Evolutionary conservation across 2,329 filamentous ascomycete genomes (phyloP).

Genomic region (Penicillium sclerotigenum): DNA sequence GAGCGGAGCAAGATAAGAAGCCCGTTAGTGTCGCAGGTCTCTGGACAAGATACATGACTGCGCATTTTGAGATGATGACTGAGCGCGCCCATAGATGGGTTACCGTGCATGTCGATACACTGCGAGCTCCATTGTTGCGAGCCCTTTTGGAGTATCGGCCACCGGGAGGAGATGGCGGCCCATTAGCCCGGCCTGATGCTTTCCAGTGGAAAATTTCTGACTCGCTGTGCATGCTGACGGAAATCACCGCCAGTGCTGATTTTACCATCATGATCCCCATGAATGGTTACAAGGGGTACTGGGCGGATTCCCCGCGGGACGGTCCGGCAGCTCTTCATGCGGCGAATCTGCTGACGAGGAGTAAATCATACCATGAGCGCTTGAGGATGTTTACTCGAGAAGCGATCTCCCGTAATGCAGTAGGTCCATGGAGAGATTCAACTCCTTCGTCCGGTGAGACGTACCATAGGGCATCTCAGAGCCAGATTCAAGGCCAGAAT

Average conservation of each 20-base stretch:
- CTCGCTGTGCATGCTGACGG: conserved; percentile 12
- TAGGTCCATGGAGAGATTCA: neutral
- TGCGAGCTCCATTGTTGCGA: conserved; percentile 15
- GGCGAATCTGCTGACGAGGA: neutral
- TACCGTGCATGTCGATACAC: conserved; percentile 10
- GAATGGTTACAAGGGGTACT: conserved; percentile 24
- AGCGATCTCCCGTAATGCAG: neutral
- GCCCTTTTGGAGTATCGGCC: conserved; percentile 6
- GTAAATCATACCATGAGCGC: conserved; percentile 4
- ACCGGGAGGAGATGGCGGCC: neutral
- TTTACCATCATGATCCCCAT: conserved; percentile 25
- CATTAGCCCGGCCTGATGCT: conserved; percentile 1
- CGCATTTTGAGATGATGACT: conserved; percentile 24
- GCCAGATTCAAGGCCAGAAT: conserved; percentile 12
- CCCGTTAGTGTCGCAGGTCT: conserved; percentile 15
- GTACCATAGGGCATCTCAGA: neutral
- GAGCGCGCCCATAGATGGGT: conserved; percentile 26
- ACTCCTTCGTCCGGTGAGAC: neutral
- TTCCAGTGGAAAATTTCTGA: conserved; percentile 17
- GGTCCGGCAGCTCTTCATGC: neutral
- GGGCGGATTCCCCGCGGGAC: neutral
- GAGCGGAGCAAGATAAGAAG: conserved; percentile 1
- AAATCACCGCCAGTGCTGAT: conserved; percentile 17
- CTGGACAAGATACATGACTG: conserved; percentile 23
- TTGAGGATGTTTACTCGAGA: conserved; percentile 11